phyloP scores from a whole-genome alignment of 768 basidiomycete species.

The Tylopilus intermedius region DNA sequence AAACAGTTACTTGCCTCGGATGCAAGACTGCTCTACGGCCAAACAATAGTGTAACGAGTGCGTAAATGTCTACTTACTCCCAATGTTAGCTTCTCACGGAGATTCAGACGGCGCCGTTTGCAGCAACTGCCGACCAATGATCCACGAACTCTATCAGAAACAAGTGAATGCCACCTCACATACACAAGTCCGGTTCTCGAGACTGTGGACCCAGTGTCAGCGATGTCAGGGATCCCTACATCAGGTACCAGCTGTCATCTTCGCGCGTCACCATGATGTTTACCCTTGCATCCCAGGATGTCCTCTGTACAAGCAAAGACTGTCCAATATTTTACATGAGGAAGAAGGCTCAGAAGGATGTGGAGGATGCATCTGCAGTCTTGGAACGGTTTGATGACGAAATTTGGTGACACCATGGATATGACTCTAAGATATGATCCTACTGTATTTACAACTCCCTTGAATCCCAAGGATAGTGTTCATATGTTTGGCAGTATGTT shows the following conservation, averaged over 20 bases:
- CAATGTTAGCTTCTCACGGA: slow-evolving; percentile 3
- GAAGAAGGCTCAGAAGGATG: slow-evolving; percentile 98
- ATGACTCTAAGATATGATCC: too few relatives aligned
- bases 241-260: slow-evolving; percentile 47
- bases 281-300: slow-evolving; percentile 55
- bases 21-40: slow-evolving; percentile 85
- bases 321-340: slow-evolving; percentile 99
- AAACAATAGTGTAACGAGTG: slow-evolving; percentile 72
- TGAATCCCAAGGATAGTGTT: too few relatives aligned
- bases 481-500: too few relatives aligned
- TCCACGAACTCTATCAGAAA: slow-evolving; percentile 90
- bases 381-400: slow-evolving; percentile 83
- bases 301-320: slow-evolving; percentile 93
- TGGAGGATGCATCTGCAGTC: slow-evolving; percentile 73
- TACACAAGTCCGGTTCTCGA: slow-evolving; percentile 85
- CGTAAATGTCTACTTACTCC: slow-evolving; percentile 18
- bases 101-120: slow-evolving; percentile 84
- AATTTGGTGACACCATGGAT: slow-evolving; percentile 45
- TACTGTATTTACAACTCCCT: too few relatives aligned
- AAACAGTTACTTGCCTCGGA: slow-evolving; percentile 89
- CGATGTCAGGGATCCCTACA: slow-evolving; percentile 98
- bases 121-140: slow-evolving; percentile 80
- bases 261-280: not conserved
- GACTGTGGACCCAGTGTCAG: slow-evolving; percentile 98
- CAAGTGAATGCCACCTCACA: slow-evolving; percentile 72